A percentile compares a stretch with the other conserved stretches of the same genome.
Evolutionary conservation across 495 filamentous ascomycete species (phyloP).

Genomic region (Mytilinidion resinicola): DNA sequence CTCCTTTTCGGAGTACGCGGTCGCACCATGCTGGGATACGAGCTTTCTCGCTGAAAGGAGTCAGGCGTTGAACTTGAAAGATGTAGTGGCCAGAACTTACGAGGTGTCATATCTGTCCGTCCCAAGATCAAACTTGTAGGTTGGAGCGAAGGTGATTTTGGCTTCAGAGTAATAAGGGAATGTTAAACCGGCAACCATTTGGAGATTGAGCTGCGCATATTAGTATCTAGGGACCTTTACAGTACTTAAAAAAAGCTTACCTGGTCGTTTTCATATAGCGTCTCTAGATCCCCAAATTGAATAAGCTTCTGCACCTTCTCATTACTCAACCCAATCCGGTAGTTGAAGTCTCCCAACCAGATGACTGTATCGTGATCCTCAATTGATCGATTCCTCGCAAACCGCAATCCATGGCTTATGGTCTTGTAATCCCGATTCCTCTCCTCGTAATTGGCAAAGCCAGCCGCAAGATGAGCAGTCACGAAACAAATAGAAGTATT

Average conservation of each 20-base stretch:
- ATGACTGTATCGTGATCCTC: slow-evolving; percentile 92
- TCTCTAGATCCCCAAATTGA: slow-evolving; percentile 61
- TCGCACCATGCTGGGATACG: slow-evolving; percentile 98
- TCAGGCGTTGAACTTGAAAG: neutral
- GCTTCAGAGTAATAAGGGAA: slow-evolving; percentile 91
- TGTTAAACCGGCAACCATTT: slow-evolving; percentile 86
- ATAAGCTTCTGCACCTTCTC: slow-evolving; percentile 73
- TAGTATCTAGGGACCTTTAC: slow-evolving; percentile 16
- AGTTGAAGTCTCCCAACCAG: slow-evolving; percentile 99
- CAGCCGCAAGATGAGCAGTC: slow-evolving; percentile 92
- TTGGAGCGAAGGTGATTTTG: slow-evolving; percentile 76
- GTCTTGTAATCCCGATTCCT: slow-evolving; percentile 88
- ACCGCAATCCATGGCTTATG: slow-evolving; percentile 78
- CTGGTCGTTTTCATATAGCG: slow-evolving; percentile 88
- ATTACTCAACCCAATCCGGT: slow-evolving; percentile 80
- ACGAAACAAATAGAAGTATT: slow-evolving; percentile 92
- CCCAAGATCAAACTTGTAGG: slow-evolving; percentile 90
- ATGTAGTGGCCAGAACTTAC: slow-evolving; percentile 43
- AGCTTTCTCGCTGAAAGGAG: slow-evolving; percentile 64
- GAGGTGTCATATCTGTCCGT: slow-evolving; percentile 87
- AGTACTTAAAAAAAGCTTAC: slow-evolving; percentile 6
- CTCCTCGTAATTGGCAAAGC: slow-evolving; percentile 96
- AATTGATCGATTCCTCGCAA: slow-evolving; percentile 83
- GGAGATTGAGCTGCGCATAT: slow-evolving; percentile 66
- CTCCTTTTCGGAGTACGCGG: slow-evolving; percentile 79